phyloP scores from a whole-genome alignment of 176 grass and related monocot genomes.

The Phragmites australis region DNA sequence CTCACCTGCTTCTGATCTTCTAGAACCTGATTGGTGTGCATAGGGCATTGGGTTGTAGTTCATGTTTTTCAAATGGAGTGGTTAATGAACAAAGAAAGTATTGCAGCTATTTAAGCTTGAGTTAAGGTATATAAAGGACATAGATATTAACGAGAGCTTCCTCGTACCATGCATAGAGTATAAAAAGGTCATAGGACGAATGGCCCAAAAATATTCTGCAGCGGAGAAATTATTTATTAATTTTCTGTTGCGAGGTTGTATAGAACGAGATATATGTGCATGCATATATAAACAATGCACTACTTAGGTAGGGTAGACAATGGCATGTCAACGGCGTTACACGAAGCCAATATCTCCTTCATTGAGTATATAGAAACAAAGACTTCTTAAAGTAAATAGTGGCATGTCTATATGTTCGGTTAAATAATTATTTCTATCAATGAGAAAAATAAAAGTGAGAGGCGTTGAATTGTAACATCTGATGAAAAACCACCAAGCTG shows the following conservation, averaged over 20 bases:
- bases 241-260: too few relatives aligned
- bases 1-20: slow-evolving; percentile 13
- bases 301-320: too few relatives aligned
- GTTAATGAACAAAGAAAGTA: neutral
- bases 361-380: too few relatives aligned
- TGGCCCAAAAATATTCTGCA: neutral
- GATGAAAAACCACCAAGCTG: neutral
- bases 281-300: too few relatives aligned
- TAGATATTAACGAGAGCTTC: neutral
- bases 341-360: too few relatives aligned
- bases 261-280: neutral
- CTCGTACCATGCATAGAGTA: neutral
- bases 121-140: neutral
- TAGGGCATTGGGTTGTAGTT: neutral
- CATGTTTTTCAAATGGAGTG: neutral
- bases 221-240: too few relatives aligned
- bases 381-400: too few relatives aligned
- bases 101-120: neutral
- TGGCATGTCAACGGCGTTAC: too few relatives aligned
- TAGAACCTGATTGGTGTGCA: neutral
- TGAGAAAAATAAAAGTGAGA: neutral
- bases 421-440: too few relatives aligned
- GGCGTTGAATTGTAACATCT: neutral
- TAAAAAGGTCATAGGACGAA: neutral
- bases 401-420: too few relatives aligned